Evolutionary conservation across 495 filamentous ascomycete genomes (phyloP).

Genomic region (Astrothelium macrocarpum): DNA sequence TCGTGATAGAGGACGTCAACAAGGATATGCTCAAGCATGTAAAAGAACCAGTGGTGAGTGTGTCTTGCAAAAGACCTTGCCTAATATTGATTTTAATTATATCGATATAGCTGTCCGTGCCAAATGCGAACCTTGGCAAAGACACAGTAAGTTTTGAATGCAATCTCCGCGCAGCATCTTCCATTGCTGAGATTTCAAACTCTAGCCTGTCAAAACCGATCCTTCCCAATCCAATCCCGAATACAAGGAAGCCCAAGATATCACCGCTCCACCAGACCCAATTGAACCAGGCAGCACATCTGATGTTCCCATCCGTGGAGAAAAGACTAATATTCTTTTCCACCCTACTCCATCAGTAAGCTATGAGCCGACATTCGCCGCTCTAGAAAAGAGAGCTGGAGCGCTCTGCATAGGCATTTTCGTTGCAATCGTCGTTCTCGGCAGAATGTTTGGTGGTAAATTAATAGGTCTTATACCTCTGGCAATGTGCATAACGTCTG

Average conservation of each 20-base stretch:
- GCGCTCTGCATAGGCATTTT: constrained; percentile 59
- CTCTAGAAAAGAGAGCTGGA: constrained; percentile 61
- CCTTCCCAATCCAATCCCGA: constrained; percentile 54
- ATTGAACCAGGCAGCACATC: constrained; percentile 67
- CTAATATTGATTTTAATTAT: neutral
- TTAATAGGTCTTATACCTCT: constrained; percentile 68
- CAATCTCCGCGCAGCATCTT: neutral
- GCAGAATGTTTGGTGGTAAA: constrained; percentile 67
- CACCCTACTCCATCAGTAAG: constrained; percentile 83
- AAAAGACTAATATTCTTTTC: constrained; percentile 93
- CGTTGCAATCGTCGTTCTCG: constrained; percentile 62
- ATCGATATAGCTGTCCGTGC: constrained; percentile 59
- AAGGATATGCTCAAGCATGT: constrained; percentile 59
- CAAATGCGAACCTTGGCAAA: constrained; percentile 78
- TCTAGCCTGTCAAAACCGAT: constrained; percentile 49
- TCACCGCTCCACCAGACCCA: constrained; percentile 86
- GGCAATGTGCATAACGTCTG: constrained; percentile 55
- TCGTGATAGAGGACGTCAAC: constrained; percentile 78
- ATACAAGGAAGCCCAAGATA: constrained; percentile 76
- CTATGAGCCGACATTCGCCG: constrained; percentile 74
- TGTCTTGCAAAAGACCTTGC: neutral
- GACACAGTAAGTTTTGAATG: constrained; percentile 43
- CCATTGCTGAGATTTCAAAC: neutral
- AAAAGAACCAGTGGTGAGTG: constrained; percentile 53
- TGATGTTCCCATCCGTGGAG: constrained; percentile 89